Evolutionary conservation across 192 early-diverging fungal genomes (phyloP), one percentile per base, ranked within the genome.

Genomic region (Hyaloraphidium curvatum): DNA sequence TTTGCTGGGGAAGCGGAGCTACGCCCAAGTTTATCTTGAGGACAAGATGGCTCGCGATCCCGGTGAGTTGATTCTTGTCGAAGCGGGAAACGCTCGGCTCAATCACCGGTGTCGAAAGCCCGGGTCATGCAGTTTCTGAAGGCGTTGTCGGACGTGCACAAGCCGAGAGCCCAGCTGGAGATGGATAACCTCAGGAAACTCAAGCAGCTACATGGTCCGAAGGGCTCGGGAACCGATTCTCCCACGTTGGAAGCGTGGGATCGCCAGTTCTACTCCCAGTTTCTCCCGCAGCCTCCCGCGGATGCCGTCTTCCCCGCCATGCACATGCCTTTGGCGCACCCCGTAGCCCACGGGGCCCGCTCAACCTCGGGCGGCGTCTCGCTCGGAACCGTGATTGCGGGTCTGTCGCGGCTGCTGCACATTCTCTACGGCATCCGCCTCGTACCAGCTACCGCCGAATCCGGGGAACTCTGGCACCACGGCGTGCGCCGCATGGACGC

Each of bases 21-120:
- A 84, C 77, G 82, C 79, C 17, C 74, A 92, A 52, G 73, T 89
- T 72, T 78, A 77, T 30, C 65, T 98, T 23, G 74, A 72, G 21
- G 90, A 95, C 53, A 95, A 95, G 58, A 98, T 98, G 94, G 89
- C 83, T 3, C 73, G 74, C 35, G 29, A n/a, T n/a, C n/a, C n/a
- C n/a, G n/a, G n/a, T n/a, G n/a, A n/a, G n/a, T n/a, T n/a, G n/a
- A n/a, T n/a, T n/a, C n/a, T n/a, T n/a, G n/a, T n/a, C n/a, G n/a
- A n/a, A n/a, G n/a, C n/a, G n/a, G n/a, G n/a, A n/a, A n/a, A n/a
- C n/a, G n/a, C n/a, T n/a, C n/a, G n/a, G n/a, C n/a, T n/a, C n/a
- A n/a, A n/a, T n/a, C n/a, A n/a, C n/a, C n/a, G n/a, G n/a, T n/a
- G n/a, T n/a, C n/a, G n/a, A n/a, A n/a, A n/a, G n/a, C n/a, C n/a